These are phyloP conservation scores for Fusarium pseudoanthophilum DNA, from an alignment of 2,329 filamentous ascomycete genomes.

Conservation along the genomic window DNA sequence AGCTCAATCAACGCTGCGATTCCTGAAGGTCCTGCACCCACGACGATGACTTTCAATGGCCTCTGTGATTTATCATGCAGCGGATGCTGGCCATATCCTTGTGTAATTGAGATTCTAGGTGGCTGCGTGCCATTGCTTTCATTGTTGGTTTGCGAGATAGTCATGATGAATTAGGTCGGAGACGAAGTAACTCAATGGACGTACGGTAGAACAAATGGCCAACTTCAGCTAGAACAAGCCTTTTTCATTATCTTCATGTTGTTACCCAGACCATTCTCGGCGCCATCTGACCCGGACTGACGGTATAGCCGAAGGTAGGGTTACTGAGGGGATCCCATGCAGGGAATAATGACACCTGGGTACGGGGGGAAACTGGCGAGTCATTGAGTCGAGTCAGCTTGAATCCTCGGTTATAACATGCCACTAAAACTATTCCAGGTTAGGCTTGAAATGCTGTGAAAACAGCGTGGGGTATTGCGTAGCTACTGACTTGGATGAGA, in stretches of 20 bases:
- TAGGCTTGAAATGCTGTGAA: background rate
- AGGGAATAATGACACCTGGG: background rate
- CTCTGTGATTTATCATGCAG: background rate
- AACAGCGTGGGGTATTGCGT: background rate
- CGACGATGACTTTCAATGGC: background rate
- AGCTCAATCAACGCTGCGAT: slow-evolving; percentile 6
- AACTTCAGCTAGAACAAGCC: too few relatives aligned
- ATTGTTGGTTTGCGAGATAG: background rate
- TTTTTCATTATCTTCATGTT: background rate
- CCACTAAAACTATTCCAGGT: background rate
- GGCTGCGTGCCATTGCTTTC: background rate
- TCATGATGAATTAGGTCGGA: background rate
- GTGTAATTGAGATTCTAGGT: background rate
- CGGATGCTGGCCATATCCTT: background rate
- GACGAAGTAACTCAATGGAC: background rate
- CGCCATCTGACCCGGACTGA: background rate
- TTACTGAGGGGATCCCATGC: background rate
- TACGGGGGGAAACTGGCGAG: background rate
- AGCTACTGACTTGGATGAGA: background rate
- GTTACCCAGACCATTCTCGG: fast-evolving
- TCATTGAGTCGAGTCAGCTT: slow-evolving; percentile 9
- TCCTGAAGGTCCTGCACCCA: slow-evolving; percentile 14
- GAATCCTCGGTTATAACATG: background rate
- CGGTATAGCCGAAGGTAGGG: background rate
- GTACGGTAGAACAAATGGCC: too few relatives aligned